Evolutionary conservation across 345 rosid genomes (phyloP).

Genomic region (Citrus australasica): DNA sequence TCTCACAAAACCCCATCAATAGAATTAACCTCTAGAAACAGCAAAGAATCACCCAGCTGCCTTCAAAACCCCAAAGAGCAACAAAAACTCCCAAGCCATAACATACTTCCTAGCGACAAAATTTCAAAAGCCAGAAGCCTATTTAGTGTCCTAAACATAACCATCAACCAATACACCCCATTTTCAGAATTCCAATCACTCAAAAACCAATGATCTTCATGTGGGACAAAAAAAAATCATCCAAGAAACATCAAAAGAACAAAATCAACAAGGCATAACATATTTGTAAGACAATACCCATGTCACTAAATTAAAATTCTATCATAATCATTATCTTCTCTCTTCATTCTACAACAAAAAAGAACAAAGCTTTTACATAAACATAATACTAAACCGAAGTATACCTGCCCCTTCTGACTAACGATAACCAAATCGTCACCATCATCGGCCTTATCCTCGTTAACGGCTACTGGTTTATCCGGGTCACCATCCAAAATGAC

Average conservation of each 20-base stretch:
- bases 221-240: neutral
- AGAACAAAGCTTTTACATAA: neutral
- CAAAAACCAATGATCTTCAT: neutral
- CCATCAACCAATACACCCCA: neutral
- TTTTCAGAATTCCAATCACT: neutral
- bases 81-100: neutral
- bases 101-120: neutral
- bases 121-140: neutral
- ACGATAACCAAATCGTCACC: conserved; percentile 50
- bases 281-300: neutral
- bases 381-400: neutral
- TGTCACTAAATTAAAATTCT: neutral
- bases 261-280: neutral
- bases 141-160: neutral
- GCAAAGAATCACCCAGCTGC: neutral
- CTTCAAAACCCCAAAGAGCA: neutral
- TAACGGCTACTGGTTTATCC: conserved; percentile 30
- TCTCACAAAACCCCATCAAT: neutral
- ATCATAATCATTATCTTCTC: neutral
- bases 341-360: neutral
- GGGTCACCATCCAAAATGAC: conserved; percentile 62
- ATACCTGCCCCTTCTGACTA: conserved; percentile 49
- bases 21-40: neutral
- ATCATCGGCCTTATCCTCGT: conserved; percentile 11
- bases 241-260: neutral